Evolutionary conservation across 2,329 filamentous ascomycete species (phyloP), one percentile per base, ranked within the genome.

Genomic region (Chrysoporthe cubensis): DNA sequence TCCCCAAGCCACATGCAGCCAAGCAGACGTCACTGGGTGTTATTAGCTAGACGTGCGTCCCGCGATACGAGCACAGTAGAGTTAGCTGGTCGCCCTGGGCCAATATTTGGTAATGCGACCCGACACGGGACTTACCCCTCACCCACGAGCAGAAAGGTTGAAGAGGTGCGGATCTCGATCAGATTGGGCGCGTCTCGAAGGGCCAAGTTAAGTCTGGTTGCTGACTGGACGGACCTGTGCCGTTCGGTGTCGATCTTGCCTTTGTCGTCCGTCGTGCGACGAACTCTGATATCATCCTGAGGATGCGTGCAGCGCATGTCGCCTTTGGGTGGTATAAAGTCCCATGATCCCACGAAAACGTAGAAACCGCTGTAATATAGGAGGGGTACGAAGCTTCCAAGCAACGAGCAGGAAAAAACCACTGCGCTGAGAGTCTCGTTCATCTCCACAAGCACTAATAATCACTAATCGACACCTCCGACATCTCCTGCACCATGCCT

Each of bases 201-300:
- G 34, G 21, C 16, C 13, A 34, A 13, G 34, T 58, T 21, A 21
- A 42, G 3, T 32, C 50, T 32, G 4, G 26, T 13, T 32, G 50
- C 50, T 54, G 50, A 54, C 50, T 54, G 50, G 50, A 54, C 50
- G 14, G 5, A 11, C 32, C 21, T 54, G 50, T 54, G 50, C 26
- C 7, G 3, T 21, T 48, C 56, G 34, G 40, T 37, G 56, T 58
- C 56, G 56, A 58, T 58, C 56, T 58, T 58, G 56, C 56, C 56
- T n/a, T 6, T 58, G 56, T 58, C 9, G 56, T 40, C 26, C 32
- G 21, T 56, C 52, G 9, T 26, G 34, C 9, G 14, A 16, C 34
- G 26, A 18, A 18, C 34, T 58, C 32, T 58, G 56, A 58, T 42
- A 37, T 58, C 56, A 58, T 58, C 18, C 14, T 58, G 56, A 58